These are phyloP conservation scores for Arthrocladium fulminans DNA, from an alignment of 2,329 filamentous ascomycete genomes.

Conservation along the genomic window DNA sequence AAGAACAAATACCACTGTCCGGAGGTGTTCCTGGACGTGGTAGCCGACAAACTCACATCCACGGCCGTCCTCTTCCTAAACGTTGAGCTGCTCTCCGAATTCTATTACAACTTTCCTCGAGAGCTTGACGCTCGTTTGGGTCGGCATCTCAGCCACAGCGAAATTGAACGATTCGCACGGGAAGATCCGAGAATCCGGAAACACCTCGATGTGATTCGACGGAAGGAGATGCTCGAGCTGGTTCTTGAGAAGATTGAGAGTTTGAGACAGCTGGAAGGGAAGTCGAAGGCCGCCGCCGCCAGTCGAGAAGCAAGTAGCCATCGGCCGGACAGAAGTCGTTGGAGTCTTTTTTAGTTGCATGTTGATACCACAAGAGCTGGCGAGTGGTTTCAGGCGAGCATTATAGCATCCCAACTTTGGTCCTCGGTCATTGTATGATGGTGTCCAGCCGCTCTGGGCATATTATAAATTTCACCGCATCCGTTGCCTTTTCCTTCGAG, in stretches of 20 bases:
- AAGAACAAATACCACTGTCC: constrained; percentile 96
- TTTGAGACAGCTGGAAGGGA: constrained; percentile 70
- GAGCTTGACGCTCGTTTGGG: constrained; percentile 83
- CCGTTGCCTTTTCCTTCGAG: neutral
- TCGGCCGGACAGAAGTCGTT: constrained; percentile 29
- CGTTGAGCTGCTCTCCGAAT: constrained; percentile 90
- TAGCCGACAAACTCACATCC: constrained; percentile 85
- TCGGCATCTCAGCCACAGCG: constrained; percentile 63
- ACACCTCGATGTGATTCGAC: constrained; percentile 82
- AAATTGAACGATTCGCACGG: constrained; percentile 82
- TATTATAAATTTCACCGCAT: neutral
- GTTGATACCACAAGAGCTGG: constrained; percentile 9
- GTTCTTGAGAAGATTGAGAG: constrained; percentile 95
- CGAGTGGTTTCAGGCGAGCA: constrained; percentile 4
- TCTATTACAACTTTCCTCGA: constrained; percentile 94
- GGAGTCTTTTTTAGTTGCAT: constrained; percentile 35
- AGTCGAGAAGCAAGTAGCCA: constrained; percentile 29
- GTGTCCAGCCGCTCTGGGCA: neutral
- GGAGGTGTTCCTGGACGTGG: constrained; percentile 94
- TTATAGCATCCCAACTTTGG: constrained; percentile 4
- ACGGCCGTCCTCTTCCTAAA: constrained; percentile 96
- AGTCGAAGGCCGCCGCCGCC: constrained; percentile 49
- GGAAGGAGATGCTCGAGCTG: constrained; percentile 87
- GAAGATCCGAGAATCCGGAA: constrained; percentile 84
- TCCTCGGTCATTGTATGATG: neutral